These are phyloP conservation scores for Scheffersomyces illinoinensis DNA, from an alignment of 1,139 yeast genomes.

Conservation along the genomic window DNA sequence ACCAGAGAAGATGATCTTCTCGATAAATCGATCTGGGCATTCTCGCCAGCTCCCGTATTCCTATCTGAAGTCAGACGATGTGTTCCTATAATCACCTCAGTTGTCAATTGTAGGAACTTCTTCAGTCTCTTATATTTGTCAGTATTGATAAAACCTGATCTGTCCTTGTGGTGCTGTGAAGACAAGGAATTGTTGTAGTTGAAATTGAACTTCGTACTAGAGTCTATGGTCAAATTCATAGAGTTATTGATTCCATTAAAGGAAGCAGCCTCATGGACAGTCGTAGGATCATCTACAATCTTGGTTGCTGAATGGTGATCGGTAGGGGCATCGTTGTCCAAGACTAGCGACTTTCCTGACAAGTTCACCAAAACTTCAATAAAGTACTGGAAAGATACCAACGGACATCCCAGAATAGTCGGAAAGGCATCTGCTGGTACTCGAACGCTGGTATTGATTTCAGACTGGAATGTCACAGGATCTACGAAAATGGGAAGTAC, in stretches of 20 bases:
- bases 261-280: background rate
- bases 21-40: background rate
- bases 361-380: slow-evolving; percentile 79
- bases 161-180: slow-evolving; percentile 33
- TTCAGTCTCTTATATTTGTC: slow-evolving; percentile 72
- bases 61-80: slow-evolving; percentile 41
- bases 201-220: slow-evolving; percentile 32
- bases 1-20: slow-evolving; percentile 1
- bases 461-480: slow-evolving; percentile 59
- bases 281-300: slow-evolving; percentile 10
- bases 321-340: slow-evolving; percentile 31
- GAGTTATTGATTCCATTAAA: background rate
- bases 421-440: slow-evolving; percentile 89
- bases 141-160: slow-evolving; percentile 65
- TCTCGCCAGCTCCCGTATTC: background rate
- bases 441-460: slow-evolving; percentile 61
- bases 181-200: slow-evolving; percentile 14
- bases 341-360: slow-evolving; percentile 39
- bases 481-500: slow-evolving; percentile 80
- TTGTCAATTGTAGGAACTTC: slow-evolving; percentile 75
- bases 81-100: slow-evolving; percentile 81
- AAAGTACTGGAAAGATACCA: slow-evolving; percentile 82
- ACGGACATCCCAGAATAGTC: slow-evolving; percentile 70
- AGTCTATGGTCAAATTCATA: background rate
- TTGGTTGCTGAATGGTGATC: slow-evolving; percentile 10